Conservation (phyloP, 495 filamentous ascomycete species). For the Daldinia childiae region DNA sequence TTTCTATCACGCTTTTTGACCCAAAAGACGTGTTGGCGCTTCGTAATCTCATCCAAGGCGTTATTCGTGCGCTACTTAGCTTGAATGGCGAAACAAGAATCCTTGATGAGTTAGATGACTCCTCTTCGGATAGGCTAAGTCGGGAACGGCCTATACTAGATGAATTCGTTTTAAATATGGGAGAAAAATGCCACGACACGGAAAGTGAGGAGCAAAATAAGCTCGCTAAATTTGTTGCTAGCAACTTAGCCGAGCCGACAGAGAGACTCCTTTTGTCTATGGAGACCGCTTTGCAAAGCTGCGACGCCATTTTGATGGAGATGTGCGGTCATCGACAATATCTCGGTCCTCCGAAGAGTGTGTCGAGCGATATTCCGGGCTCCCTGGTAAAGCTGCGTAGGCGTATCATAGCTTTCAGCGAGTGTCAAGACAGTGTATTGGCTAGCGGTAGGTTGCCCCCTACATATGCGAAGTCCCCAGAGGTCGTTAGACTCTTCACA, state of each 20-base stretch:
- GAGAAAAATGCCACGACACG: constrained; percentile 19
- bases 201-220: constrained; percentile 34
- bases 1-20: constrained; percentile 59
- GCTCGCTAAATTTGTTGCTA: constrained; percentile 49
- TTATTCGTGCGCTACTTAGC: constrained; percentile 58
- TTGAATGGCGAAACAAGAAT: constrained; percentile 57
- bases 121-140: not conserved
- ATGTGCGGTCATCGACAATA: constrained; percentile 58
- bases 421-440: constrained; percentile 46
- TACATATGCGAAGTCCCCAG: constrained; percentile 49
- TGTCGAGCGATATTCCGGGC: constrained; percentile 48
- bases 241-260: constrained; percentile 57
- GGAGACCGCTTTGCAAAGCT: constrained; percentile 50
- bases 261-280: constrained; percentile 57
- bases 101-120: constrained; percentile 43
- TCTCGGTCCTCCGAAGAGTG: constrained; percentile 48
- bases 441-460: constrained; percentile 45
- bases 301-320: constrained; percentile 59
- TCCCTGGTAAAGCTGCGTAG: constrained; percentile 48
- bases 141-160: constrained; percentile 16
- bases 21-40: constrained; percentile 58
- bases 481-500: constrained; percentile 63
- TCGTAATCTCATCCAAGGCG: constrained; percentile 63
- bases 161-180: constrained; percentile 52
- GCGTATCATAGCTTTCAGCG: constrained; percentile 48